A percentile compares a stretch with the other conserved stretches of the same genome.
phyloP scores from a whole-genome alignment of 306 rosid genomes.

The Vigna reflexopilosa region DNA sequence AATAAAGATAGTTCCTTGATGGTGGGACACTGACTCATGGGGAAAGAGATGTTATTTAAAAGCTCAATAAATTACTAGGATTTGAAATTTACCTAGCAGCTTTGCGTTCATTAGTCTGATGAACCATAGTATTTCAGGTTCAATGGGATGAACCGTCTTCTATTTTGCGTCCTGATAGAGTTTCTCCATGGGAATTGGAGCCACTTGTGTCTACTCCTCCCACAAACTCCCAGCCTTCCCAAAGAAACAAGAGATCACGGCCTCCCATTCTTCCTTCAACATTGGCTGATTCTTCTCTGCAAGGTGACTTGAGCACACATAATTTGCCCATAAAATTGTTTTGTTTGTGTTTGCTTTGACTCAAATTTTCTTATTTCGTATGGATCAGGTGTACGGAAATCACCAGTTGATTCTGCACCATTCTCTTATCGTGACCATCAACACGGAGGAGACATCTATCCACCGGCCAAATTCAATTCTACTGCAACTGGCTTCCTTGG shows the following conservation, averaged over 20 bases:
- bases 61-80: slow-evolving; percentile 8
- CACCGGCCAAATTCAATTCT: slow-evolving; percentile 70
- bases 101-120: slow-evolving; percentile 28
- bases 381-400: slow-evolving; percentile 78
- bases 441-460: slow-evolving; percentile 67
- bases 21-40: slow-evolving; percentile 9
- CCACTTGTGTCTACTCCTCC: slow-evolving; percentile 79
- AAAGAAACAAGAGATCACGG: slow-evolving; percentile 85
- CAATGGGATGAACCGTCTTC: slow-evolving; percentile 99
- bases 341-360: slow-evolving; percentile 17
- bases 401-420: slow-evolving; percentile 66
- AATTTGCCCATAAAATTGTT: slow-evolving; percentile 18
- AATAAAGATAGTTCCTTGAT: slow-evolving; percentile 29
- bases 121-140: slow-evolving; percentile 60
- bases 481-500: slow-evolving; percentile 65
- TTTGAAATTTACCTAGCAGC: slow-evolving; percentile 16
- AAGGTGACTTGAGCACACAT: slow-evolving; percentile 57
- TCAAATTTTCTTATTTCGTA: slow-evolving; percentile 16
- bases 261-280: slow-evolving; percentile 76
- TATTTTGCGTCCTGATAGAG: slow-evolving; percentile 92
- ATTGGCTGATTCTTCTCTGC: slow-evolving; percentile 64
- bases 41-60: slow-evolving; percentile 21
- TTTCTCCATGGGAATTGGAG: slow-evolving; percentile 98
- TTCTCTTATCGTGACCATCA: slow-evolving; percentile 72
- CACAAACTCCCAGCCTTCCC: slow-evolving; percentile 73